These are phyloP conservation scores for Oxalis stricta DNA, from an alignment of 441 rosid genomes.

Conservation along the genomic window DNA sequence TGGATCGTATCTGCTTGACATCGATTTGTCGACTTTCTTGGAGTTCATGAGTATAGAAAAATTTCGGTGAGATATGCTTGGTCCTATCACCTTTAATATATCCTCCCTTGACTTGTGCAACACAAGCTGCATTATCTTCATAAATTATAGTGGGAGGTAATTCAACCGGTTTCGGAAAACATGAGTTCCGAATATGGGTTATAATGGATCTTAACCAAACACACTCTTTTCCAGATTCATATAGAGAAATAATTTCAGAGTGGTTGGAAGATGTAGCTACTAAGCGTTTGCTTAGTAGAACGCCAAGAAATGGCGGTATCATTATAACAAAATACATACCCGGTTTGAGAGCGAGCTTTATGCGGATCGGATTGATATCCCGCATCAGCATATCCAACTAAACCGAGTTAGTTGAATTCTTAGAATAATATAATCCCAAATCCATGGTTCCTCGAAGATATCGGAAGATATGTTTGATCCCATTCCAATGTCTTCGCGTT, in stretches of 20 bases:
- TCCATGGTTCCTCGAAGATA: not conserved
- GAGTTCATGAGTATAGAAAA: too few species aligned
- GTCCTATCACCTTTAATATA: too few species aligned
- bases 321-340: not conserved
- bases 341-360: not conserved
- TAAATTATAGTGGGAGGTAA: not conserved
- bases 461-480: not conserved
- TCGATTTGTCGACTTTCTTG: too few species aligned
- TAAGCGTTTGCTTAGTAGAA: not conserved
- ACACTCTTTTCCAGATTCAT: not conserved
- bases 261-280: not conserved
- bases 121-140: not conserved
- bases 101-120: not conserved
- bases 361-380: not conserved
- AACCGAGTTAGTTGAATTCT: not conserved
- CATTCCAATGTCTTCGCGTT: not conserved
- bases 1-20: too few species aligned
- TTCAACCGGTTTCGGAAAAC: not conserved
- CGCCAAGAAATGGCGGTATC: not conserved
- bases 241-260: not conserved
- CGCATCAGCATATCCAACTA: not conserved
- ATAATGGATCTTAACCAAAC: not conserved
- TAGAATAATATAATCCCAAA: not conserved
- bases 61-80: too few species aligned
- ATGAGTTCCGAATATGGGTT: not conserved